Conservation (phyloP, 208 protist genomes). For the Leishmania braziliensis region DNA sequence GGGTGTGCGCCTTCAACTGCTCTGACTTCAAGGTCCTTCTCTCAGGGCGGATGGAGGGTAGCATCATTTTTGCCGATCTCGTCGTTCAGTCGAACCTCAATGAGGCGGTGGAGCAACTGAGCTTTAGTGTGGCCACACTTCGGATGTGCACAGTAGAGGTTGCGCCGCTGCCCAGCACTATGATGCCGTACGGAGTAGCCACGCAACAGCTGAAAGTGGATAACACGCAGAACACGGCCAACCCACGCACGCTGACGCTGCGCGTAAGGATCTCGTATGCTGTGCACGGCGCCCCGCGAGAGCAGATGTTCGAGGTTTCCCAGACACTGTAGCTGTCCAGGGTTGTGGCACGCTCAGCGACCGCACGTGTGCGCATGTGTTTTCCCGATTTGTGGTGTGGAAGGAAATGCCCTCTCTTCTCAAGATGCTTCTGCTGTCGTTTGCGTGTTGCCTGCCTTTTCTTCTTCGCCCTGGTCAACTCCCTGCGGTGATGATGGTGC, state of each 20-base stretch:
- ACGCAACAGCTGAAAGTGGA: conserved; percentile 60
- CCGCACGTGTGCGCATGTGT: not conserved
- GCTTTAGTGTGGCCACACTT: conserved; percentile 75
- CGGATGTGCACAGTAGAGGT: conserved; percentile 63
- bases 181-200: conserved; percentile 41
- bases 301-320: conserved; percentile 73
- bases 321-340: conserved; percentile 11
- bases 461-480: not conserved
- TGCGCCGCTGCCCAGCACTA: conserved; percentile 43
- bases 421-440: not conserved
- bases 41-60: conserved; percentile 24
- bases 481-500: not conserved
- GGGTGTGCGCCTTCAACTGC: conserved; percentile 50
- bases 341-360: not conserved
- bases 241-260: conserved; percentile 59
- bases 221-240: conserved; percentile 45
- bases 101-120: conserved; percentile 47
- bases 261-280: conserved; percentile 75
- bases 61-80: conserved; percentile 38
- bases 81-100: conserved; percentile 41
- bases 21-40: conserved; percentile 55
- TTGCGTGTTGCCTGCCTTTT: not conserved
- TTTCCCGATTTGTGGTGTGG: not conserved
- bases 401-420: not conserved
- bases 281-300: conserved; percentile 34